Conservation (phyloP, 2,329 filamentous ascomycete genomes). For the Dissoconium aciculare region DNA sequence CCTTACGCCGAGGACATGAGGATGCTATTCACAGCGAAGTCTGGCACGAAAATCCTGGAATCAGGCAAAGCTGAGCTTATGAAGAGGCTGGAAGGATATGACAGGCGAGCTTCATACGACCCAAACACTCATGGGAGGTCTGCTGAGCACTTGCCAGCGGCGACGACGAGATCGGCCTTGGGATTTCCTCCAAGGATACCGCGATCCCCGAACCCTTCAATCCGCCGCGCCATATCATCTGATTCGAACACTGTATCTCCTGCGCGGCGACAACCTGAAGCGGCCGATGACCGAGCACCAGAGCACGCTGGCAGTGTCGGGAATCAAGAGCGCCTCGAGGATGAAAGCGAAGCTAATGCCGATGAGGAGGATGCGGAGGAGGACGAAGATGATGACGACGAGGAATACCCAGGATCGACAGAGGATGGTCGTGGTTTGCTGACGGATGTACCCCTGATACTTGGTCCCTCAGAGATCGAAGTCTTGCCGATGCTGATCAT, state of each 20-base stretch:
- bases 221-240: not conserved
- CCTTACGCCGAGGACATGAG: conserved; percentile 31
- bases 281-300: not conserved
- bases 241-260: too few relatives aligned
- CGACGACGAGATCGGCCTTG: not conserved
- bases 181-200: not conserved
- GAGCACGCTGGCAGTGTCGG: conserved; percentile 4
- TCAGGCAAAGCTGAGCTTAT: conserved; percentile 37
- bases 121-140: not conserved
- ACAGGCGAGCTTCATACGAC: conserved; percentile 6
- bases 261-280: too few relatives aligned
- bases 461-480: conserved; percentile 90
- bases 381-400: conserved; percentile 57
- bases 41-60: conserved; percentile 35
- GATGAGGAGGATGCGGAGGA: conserved; percentile 47
- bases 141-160: not conserved
- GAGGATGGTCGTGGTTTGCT: conserved; percentile 69
- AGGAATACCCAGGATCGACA: conserved; percentile 46
- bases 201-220: not conserved
- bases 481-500: conserved; percentile 95
- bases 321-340: conserved; percentile 7
- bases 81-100: conserved; percentile 35
- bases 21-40: conserved; percentile 35
- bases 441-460: conserved; percentile 85
- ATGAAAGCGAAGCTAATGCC: conserved; percentile 20